A percentile compares a stretch with the other conserved stretches of the same genome.
Conservation (phyloP, 2,329 filamentous ascomycete species). For the Tolypocladium tropicale region DNA sequence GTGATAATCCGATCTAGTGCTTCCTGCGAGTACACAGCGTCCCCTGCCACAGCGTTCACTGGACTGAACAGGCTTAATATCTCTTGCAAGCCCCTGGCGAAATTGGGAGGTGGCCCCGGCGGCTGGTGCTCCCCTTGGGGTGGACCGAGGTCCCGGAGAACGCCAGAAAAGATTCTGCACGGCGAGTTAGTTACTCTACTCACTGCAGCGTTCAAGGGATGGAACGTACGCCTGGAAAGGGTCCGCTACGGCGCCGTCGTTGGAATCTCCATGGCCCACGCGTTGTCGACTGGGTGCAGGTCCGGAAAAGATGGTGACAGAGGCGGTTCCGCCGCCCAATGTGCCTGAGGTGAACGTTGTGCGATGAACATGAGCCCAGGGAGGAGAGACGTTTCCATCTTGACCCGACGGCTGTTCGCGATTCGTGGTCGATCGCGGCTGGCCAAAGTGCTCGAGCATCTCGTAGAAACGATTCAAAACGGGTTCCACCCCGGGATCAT, state of each 20-base stretch:
- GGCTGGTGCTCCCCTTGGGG: conserved; percentile 16
- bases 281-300: conserved; percentile 13
- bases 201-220: not conserved
- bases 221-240: conserved; percentile 39
- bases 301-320: conserved; percentile 37
- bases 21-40: conserved; percentile 85
- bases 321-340: conserved; percentile 31
- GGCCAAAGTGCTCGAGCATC: conserved; percentile 29
- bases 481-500: conserved; percentile 23
- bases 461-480: conserved; percentile 32
- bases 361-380: conserved; percentile 20
- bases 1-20: conserved; percentile 83
- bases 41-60: conserved; percentile 49
- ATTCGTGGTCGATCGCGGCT: conserved; percentile 1
- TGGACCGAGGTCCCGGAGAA: conserved; percentile 29
- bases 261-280: conserved; percentile 1
- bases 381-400: not conserved
- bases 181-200: conserved; percentile 1
- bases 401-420: not conserved
- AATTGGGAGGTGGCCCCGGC: conserved; percentile 10
- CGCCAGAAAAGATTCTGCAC: conserved; percentile 34
- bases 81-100: conserved; percentile 34
- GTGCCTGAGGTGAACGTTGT: conserved; percentile 27
- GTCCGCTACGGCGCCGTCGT: conserved; percentile 17
- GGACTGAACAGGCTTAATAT: conserved; percentile 45